Conservation (phyloP, 257 asterid genomes). For the Scutellaria baicalensis region DNA sequence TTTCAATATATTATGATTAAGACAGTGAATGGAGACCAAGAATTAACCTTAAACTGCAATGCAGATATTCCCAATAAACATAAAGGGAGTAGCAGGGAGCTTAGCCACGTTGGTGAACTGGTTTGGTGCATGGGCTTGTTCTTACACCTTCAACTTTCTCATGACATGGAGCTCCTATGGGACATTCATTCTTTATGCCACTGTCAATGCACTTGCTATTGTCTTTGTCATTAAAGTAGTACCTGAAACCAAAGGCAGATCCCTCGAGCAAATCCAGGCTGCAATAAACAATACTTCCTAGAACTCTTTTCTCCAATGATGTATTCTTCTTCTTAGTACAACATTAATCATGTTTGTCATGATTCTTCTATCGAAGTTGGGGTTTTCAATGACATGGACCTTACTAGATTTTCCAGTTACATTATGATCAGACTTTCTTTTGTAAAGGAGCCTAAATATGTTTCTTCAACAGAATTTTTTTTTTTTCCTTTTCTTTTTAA, state of each 20-base stretch:
- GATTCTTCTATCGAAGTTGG: too few species aligned
- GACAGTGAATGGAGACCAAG: background rate
- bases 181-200: conserved; percentile 73
- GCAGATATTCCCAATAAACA: conserved; percentile 87
- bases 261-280: conserved; percentile 84
- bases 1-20: background rate
- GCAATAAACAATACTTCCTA: conserved; percentile 27
- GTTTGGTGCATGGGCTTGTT: conserved; percentile 93
- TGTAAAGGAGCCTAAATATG: too few species aligned
- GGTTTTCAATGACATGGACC: too few species aligned
- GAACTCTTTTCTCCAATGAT: background rate
- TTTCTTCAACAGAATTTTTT: background rate
- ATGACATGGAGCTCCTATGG: conserved; percentile 91
- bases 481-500: background rate
- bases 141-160: conserved; percentile 88
- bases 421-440: too few species aligned
- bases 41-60: background rate
- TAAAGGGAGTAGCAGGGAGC: conserved; percentile 95
- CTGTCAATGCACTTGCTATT: conserved; percentile 54
- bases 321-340: too few species aligned
- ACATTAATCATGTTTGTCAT: too few species aligned
- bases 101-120: conserved; percentile 85
- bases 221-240: conserved; percentile 68
- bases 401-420: too few species aligned
- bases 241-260: conserved; percentile 92